Evolutionary conservation across 345 rosid species (phyloP).

Genomic region (Moricandia arvensis): DNA sequence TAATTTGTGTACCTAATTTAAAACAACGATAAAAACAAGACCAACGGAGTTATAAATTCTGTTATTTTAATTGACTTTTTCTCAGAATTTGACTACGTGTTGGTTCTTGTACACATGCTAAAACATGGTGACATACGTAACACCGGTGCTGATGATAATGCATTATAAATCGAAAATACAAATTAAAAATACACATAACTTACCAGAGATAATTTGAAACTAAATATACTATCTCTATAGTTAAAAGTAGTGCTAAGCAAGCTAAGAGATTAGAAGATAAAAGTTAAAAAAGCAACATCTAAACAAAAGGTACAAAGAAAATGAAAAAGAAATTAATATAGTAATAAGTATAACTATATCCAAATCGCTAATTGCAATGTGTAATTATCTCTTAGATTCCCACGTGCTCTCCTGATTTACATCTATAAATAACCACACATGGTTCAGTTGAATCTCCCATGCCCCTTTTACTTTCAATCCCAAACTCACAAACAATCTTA

Average conservation of each 20-base stretch:
- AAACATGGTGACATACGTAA: neutral
- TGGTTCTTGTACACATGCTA: neutral
- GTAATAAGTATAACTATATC: conserved; percentile 19
- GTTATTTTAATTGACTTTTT: no score
- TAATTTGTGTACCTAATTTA: no score
- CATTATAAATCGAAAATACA: neutral
- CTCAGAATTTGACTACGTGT: no score
- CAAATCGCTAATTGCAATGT: conserved; percentile 13
- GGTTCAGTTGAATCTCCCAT: conserved; percentile 29
- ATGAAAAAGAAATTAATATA: neutral
- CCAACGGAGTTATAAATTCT: no score
- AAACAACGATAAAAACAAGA: no score
- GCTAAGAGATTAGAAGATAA: conserved; percentile 6
- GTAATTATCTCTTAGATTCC: conserved; percentile 38
- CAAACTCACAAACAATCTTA: neutral
- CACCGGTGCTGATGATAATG: neutral
- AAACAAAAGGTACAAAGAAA: conserved; percentile 22
- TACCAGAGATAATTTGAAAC: neutral
- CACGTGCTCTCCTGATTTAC: neutral
- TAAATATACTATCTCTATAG: neutral
- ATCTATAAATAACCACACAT: conserved; percentile 51
- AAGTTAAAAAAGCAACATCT: conserved; percentile 21
- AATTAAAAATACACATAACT: neutral
- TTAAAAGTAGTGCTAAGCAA: neutral
- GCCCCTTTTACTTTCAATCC: conserved; percentile 46